Percentiles rank a stretch among this genome's conserved stretches.
These are phyloP conservation scores for Calendula officinalis DNA, from an alignment of 129 eudicot species.

Conservation along the genomic window DNA sequence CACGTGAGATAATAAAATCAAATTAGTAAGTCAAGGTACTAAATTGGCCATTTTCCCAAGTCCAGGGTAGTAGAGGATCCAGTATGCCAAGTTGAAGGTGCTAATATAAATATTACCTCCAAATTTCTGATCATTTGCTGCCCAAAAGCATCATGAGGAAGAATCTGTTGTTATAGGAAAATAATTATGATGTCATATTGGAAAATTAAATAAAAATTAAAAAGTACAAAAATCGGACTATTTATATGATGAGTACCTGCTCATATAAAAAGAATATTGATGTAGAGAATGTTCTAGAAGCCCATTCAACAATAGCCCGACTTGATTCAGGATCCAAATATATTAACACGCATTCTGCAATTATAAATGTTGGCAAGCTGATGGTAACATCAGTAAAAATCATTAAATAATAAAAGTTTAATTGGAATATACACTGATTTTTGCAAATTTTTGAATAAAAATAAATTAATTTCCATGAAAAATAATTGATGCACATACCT, in stretches of 20 bases:
- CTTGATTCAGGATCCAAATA: conserved; percentile 95
- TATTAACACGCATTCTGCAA: conserved; percentile 98
- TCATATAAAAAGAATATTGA: conserved; percentile 91
- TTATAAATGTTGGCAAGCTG: conserved; percentile 99
- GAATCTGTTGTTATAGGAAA: conserved; percentile 55
- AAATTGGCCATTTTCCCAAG: too few species aligned
- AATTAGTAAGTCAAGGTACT: too few species aligned
- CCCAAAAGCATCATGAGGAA: conserved; percentile 97
- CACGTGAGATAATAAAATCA: too few species aligned
- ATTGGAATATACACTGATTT: too few species aligned
- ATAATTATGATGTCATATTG: neutral
- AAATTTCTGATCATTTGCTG: conserved; percentile 96
- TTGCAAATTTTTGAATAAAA: too few species aligned
- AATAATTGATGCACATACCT: conserved; percentile 54
- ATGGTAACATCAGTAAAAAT: conserved; percentile 47
- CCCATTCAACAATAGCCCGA: conserved; percentile 86
- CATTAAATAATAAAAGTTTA: too few species aligned
- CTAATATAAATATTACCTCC: conserved; percentile 55
- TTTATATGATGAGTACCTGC: conserved; percentile 92
- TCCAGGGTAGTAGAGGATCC: too few species aligned
- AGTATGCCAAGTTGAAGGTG: too few species aligned
- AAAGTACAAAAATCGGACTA: too few species aligned
- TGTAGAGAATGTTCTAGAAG: conserved; percentile 76
- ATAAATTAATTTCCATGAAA: too few species aligned
- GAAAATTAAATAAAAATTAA: neutral